phyloP scores from a whole-genome alignment of 1,284 basidiomycete species.

The Phenoliferia sp. region DNA sequence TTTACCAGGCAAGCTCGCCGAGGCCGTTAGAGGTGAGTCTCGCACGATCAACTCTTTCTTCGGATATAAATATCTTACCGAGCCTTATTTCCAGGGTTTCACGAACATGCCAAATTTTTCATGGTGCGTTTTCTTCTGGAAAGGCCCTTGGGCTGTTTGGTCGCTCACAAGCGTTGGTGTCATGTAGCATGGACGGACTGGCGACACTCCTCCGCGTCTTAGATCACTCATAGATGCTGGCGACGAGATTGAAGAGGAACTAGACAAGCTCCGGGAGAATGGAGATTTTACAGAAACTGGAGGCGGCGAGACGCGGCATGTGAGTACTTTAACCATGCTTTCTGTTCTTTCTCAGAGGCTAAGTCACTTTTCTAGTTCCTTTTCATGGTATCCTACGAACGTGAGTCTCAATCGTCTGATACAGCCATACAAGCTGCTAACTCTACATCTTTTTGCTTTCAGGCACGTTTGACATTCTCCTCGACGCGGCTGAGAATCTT shows the following conservation, averaged over 20 bases:
- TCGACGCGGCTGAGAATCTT: conserved; percentile 19
- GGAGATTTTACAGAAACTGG: conserved; percentile 7
- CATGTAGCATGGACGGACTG: conserved; percentile 15
- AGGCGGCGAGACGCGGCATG: conserved; percentile 14
- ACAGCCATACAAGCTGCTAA: too few relatives aligned
- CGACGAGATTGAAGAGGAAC: background rate
- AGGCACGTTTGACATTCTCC: conserved; percentile 16
- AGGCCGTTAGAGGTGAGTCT: conserved; percentile 1
- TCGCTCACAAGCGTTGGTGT: too few relatives aligned
- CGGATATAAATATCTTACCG: background rate
- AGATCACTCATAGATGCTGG: conserved; percentile 14
- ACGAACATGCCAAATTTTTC: conserved; percentile 24
- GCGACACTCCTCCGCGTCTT: conserved; percentile 9
- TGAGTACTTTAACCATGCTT: background rate
- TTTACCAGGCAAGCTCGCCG: conserved; percentile 14
- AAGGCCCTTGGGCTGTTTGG: background rate
- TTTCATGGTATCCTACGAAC: conserved; percentile 27
- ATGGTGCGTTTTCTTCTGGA: conserved; percentile 9
- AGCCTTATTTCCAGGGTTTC: conserved; percentile 12
- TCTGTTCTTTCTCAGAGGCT: background rate
- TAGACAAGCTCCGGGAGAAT: conserved; percentile 1
- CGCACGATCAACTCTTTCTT: background rate
- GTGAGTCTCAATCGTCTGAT: background rate
- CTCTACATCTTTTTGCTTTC: too few relatives aligned
- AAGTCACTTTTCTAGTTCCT: conserved; percentile 9